phyloP scores from a whole-genome alignment of 2,329 filamentous ascomycete species.

The Chrysosporium keratinophilum region DNA sequence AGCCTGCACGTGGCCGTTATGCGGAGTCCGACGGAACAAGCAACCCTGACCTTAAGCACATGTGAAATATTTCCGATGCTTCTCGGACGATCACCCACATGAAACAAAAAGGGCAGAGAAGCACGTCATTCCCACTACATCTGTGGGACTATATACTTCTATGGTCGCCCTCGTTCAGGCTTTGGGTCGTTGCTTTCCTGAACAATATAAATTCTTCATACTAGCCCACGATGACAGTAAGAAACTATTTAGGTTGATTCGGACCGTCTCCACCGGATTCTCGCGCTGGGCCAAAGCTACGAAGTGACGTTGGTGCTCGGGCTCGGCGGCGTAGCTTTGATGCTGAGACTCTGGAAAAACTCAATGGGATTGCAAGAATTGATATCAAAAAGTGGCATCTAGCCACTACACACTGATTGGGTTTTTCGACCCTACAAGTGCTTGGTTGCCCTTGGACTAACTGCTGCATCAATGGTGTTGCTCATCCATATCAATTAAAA shows the following conservation, averaged over 20 bases:
- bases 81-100: too few species aligned
- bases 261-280: constrained; percentile 2
- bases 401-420: too few species aligned
- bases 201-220: not conserved
- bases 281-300: not conserved
- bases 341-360: too few species aligned
- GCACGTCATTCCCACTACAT: not conserved
- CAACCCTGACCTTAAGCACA: too few species aligned
- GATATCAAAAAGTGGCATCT: too few species aligned
- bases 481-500: not conserved
- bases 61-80: too few species aligned
- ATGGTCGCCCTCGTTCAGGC: not conserved
- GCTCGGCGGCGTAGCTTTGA: too few species aligned
- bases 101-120: not conserved
- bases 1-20: too few species aligned
- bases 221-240: not conserved
- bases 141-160: too few species aligned
- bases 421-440: not conserved
- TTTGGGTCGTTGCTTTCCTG: not conserved
- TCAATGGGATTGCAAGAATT: too few species aligned
- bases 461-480: not conserved
- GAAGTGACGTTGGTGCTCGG: not conserved
- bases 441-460: not conserved
- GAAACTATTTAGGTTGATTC: not conserved
- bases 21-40: too few species aligned